These are phyloP conservation scores for Globisporangium abappressorium DNA, from an alignment of 352 stramenopile species.

Conservation along the genomic window DNA sequence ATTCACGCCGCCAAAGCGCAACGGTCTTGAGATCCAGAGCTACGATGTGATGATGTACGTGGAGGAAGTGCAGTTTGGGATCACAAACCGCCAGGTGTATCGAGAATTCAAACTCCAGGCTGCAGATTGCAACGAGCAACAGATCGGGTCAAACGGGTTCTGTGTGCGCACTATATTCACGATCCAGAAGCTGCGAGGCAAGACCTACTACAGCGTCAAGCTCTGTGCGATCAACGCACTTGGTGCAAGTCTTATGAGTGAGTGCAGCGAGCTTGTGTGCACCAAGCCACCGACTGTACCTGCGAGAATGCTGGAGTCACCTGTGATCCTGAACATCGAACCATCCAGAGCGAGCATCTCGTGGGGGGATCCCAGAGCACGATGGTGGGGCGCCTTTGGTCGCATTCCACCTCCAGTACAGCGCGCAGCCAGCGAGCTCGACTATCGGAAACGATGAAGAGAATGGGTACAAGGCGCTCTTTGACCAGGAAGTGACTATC, in stretches of 20 bases:
- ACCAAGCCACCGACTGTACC: conserved; percentile 42
- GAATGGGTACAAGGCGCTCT: conserved; percentile 14
- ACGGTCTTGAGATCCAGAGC: conserved; percentile 42
- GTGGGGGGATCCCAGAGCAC: conserved; percentile 39
- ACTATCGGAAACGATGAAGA: neutral
- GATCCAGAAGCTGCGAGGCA: conserved; percentile 35
- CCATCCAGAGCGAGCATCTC: conserved; percentile 39
- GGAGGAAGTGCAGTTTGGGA: conserved; percentile 60
- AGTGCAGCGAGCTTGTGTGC: conserved; percentile 28
- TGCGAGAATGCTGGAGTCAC: conserved; percentile 27
- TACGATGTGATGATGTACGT: conserved; percentile 48
- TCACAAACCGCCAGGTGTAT: conserved; percentile 38
- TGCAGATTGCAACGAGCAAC: conserved; percentile 20
- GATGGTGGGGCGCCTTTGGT: conserved; percentile 50
- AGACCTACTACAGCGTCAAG: conserved; percentile 44
- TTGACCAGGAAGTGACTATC: conserved; percentile 41
- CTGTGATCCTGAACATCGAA: conserved; percentile 32
- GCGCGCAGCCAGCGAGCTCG: conserved; percentile 11
- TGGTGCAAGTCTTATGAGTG: conserved; percentile 37
- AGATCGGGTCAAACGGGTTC: neutral
- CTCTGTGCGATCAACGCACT: conserved; percentile 48
- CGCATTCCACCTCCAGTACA: conserved; percentile 58
- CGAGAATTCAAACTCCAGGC: conserved; percentile 31
- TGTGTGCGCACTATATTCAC: conserved; percentile 7
- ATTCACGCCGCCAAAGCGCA: conserved; percentile 42